Base-by-base conservation (phyloP, 352 stramenopile genomes). In the Globisporangium viniferum region DNA sequence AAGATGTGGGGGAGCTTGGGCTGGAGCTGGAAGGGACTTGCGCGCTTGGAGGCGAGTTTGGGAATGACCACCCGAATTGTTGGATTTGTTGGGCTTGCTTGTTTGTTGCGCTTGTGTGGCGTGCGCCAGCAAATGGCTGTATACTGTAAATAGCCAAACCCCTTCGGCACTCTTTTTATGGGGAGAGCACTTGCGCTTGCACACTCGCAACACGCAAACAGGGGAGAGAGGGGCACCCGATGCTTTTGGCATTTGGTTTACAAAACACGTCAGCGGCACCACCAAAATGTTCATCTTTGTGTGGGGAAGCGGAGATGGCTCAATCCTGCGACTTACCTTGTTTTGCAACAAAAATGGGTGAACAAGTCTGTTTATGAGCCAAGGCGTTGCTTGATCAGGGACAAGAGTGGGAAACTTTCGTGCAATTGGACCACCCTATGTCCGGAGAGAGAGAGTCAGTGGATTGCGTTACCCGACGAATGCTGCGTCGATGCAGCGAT, bases 401-500 rank as follows among this genome's bases (percentile, higher is more conserved):
- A 12, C 41, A 57, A 35, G 44, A 39, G 33, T 24, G 12, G 33
- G 57, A 41, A 60, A 60, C 29, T 60, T 60, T 60, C 29, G 18
- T 14, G 54, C 59, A 65, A 65, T 27, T 56, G 41, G 41, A 65
- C 59, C 59, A 65, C 59, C n/a, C 44, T 65, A 62, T 62, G 57
- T 29, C 53, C 57, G 29, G 15, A 49, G 31, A 22, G 15, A 69
- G 20, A 39, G 35, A 70, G 57, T 29, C 73, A 77, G 33, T 46
- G 53, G 75, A 78, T 81, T 48, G 75, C 75, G 75, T 79, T 79
- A 81, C 72, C 61, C 18, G 53, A 79, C 75, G 75, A 79, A 75
- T 67, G 49, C 27, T 24, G 51, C 49, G 59, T 65, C 62, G 62
- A 59, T 58, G 48, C 49, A 41, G n/a, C 62, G 31, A 62, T 51